phyloP scores from a whole-genome alignment of 169 alveolate species.

The Theileria sp. region DNA sequence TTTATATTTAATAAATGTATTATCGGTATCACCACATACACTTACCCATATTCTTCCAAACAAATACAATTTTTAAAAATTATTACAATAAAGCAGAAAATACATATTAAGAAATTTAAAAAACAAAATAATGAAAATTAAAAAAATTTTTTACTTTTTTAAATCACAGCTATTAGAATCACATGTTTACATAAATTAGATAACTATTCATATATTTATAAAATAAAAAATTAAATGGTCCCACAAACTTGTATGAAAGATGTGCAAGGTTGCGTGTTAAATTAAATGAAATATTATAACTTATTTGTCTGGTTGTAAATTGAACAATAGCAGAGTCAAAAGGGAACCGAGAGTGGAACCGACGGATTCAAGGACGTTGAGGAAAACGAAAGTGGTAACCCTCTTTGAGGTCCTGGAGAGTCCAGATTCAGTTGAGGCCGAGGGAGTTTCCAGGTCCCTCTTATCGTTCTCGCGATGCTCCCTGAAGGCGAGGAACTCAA shows the following conservation, averaged over 20 bases:
- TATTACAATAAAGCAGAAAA: neutral
- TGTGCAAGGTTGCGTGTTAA: neutral
- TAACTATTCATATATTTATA: neutral
- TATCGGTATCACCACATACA: neutral
- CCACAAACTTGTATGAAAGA: constrained; percentile 1
- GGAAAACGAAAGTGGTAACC: neutral
- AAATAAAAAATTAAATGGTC: neutral
- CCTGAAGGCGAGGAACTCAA: neutral
- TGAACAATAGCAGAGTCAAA: constrained; percentile 2
- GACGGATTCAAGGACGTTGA: constrained; percentile 8
- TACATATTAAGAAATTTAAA: no score
- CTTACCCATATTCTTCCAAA: neutral
- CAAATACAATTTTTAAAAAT: no score
- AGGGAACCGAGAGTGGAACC: constrained; percentile 2
- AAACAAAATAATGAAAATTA: no score
- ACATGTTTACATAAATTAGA: neutral
- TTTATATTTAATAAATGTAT: no score
- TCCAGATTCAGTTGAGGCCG: neutral
- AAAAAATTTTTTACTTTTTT: no score
- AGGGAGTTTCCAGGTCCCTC: constrained; percentile 3
- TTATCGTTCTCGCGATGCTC: neutral
- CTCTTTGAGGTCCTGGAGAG: constrained; percentile 6
- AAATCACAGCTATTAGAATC: neutral
- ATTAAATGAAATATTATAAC: neutral
- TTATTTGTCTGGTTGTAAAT: neutral